Base-by-base conservation (phyloP, 2,329 filamentous ascomycete genomes). In the Coniochaeta hoffmannii region DNA sequence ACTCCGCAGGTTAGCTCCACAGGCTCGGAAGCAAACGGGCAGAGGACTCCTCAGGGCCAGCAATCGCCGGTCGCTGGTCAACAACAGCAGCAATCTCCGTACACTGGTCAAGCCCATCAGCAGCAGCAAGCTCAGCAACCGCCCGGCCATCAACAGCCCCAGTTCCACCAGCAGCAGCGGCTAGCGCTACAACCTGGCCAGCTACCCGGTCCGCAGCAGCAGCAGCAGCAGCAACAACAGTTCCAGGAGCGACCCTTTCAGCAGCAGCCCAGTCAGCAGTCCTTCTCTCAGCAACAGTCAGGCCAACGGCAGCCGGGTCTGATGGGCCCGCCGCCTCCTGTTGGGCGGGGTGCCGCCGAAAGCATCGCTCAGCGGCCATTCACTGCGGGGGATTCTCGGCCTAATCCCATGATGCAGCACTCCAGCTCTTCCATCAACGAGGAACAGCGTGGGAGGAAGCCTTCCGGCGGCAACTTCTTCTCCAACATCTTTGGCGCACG, bases 151-250 rank as follows among this genome's bases (percentile, higher is more conserved):
- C 56, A 54, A 9, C 56, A 38, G 8, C 53, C 54, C 22, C 46
- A 50, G 24, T 50, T 52, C 8, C 35, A 31, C 6, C 58, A 58
- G 36, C 34, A 50, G 15, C 26, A 41, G 22, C n/a, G 50, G 2
- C 57, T 60, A n/a, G 28, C 56, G 19, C 53, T 55, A 3, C 55
- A 56, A 19, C 60, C 57, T 30, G 59, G 56, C 11, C 61, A 57
- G 11, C 49, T 58, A 41, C 36, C 36, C 36, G 36, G 36, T 22
- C 36, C 57, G 54, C 60, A 56, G 15, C 58, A 55, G 17, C 49
- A 30, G 22, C 35, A 34, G n/a, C 53, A 54, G 24, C 30, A 34
- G 9, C 49, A 35, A 22, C n/a, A 30, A 11, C 52, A 54, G 28
- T 19, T 35, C 28, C 54, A 53, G 30, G n/a, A n/a, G n/a, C 38